Base-by-base conservation (phyloP, 1,139 yeast species). In the Taphrina populina region DNA sequence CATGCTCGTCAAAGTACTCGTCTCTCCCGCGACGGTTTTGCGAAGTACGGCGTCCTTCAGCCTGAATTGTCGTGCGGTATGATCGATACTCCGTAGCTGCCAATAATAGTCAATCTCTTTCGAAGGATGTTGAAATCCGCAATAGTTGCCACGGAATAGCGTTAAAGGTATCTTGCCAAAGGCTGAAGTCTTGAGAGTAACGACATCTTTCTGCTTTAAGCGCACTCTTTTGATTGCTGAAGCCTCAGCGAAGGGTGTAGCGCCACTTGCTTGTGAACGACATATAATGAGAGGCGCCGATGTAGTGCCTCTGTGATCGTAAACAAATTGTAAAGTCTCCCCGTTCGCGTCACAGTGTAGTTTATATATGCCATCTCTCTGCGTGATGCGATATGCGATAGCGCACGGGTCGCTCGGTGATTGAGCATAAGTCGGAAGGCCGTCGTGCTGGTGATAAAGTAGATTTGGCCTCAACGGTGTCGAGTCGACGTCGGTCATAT, bases 371-470 rank as follows among this genome's bases (percentile, higher is more conserved):
- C 32, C 20, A 1, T 19, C 17, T 5, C 13, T 17, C 13, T 29
- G 30, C 7, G 30, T 13, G 36, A 43, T 30, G 21, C 47, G 47
- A 21, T 43, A 43, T n/a, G 47, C 36, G 3, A 24, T 43, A 2
- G 47, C 47, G 29, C 37, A 27, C 4, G 47, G 37, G 37, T 43
- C 47, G 19, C 23, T 43, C 29, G 47, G 47, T 2, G 47, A 24
- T 19, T 15, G 23, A n/a, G 29, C 47, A 20, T 43, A 43, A 2
- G 47, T 23, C 8, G 47, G 47, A n/a, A 43, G 37, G 36, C 37
- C 32, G 27, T 43, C 47, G 27, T 23, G 27, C 15, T 23, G n/a
- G n/a, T n/a, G n/a, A n/a, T n/a, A n/a, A n/a, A n/a, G n/a, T n/a
- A n/a, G n/a, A n/a, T n/a, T n/a, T n/a, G n/a, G n/a, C n/a, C n/a